Evolutionary conservation across 805 yeast genomes (phyloP).

Genomic region (Tetrapisispora pingtungensis): DNA sequence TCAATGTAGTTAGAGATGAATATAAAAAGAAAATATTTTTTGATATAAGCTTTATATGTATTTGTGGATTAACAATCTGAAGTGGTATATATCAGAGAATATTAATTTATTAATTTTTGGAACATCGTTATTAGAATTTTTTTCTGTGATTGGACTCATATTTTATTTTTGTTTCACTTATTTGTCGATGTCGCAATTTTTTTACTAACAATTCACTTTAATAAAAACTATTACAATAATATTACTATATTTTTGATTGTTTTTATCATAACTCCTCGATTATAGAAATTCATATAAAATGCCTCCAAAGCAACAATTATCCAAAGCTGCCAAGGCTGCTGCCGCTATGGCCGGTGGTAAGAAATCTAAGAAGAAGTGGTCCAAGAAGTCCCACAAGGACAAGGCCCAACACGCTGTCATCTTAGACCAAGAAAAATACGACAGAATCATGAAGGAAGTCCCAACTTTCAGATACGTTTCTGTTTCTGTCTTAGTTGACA

Average conservation of each 20-base stretch:
- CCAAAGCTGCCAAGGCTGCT: slow-evolving; percentile 99
- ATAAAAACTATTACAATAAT: not conserved
- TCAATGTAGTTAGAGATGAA: too few species aligned
- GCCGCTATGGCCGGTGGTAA: slow-evolving; percentile 99
- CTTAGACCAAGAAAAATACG: slow-evolving; percentile 97
- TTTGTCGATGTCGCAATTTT: too few species aligned
- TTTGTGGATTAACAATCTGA: too few species aligned
- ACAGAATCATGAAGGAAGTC: slow-evolving; percentile 98
- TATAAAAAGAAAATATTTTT: too few species aligned
- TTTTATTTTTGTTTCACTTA: too few species aligned
- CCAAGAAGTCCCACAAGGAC: slow-evolving; percentile 99
- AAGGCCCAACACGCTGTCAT: slow-evolving; percentile 97
- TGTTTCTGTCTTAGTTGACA: slow-evolving; percentile 96
- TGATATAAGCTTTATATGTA: too few species aligned
- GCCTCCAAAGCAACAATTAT: slow-evolving; percentile 99
- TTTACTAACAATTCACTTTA: too few species aligned
- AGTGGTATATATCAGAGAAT: too few species aligned
- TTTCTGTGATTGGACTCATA: too few species aligned
- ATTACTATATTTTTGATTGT: not conserved
- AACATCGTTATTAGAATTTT: too few species aligned
- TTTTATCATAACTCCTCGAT: too few species aligned
- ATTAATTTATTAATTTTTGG: too few species aligned
- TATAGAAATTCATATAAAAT: slow-evolving; percentile 38
- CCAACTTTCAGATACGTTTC: slow-evolving; percentile 98
- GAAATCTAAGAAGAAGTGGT: slow-evolving; percentile 99